Conservation (phyloP, 805 yeast species). For the Zygosaccharomyces lentus region DNA sequence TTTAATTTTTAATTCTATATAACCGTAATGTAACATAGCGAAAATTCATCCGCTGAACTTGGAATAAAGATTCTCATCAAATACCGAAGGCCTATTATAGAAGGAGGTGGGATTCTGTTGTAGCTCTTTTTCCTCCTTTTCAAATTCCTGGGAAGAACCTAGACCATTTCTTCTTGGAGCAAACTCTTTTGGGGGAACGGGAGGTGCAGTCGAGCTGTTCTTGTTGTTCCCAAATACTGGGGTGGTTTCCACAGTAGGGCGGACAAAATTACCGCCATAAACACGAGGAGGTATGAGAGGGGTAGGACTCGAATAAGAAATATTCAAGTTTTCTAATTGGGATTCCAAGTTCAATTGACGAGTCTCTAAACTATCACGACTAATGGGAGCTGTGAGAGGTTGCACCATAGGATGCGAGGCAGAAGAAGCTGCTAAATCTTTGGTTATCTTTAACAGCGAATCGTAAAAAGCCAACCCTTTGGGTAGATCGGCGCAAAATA, state of each 20-base stretch:
- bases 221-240: not conserved
- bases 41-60: constrained; percentile 23
- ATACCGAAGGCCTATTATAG: constrained; percentile 49
- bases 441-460: constrained; percentile 36
- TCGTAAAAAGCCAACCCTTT: constrained; percentile 65
- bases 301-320: constrained; percentile 11
- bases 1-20: not conserved
- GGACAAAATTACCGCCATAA: constrained; percentile 3
- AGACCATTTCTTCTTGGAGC: not conserved
- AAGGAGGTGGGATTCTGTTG: constrained; percentile 39
- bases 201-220: constrained; percentile 12
- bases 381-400: constrained; percentile 6
- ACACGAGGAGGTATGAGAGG: constrained; percentile 10
- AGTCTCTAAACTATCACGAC: not conserved
- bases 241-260: constrained; percentile 1
- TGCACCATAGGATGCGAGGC: constrained; percentile 3
- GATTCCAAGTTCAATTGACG: constrained; percentile 1
- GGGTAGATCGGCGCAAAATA: constrained; percentile 52
- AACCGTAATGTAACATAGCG: not conserved
- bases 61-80: constrained; percentile 45
- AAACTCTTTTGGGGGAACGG: constrained; percentile 20
- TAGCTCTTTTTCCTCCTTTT: constrained; percentile 22
- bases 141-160: constrained; percentile 8
- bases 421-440: constrained; percentile 17
- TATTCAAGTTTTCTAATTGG: constrained; percentile 4